phyloP scores from a whole-genome alignment of 1,284 basidiomycete species.

The Peniophora sp. region DNA sequence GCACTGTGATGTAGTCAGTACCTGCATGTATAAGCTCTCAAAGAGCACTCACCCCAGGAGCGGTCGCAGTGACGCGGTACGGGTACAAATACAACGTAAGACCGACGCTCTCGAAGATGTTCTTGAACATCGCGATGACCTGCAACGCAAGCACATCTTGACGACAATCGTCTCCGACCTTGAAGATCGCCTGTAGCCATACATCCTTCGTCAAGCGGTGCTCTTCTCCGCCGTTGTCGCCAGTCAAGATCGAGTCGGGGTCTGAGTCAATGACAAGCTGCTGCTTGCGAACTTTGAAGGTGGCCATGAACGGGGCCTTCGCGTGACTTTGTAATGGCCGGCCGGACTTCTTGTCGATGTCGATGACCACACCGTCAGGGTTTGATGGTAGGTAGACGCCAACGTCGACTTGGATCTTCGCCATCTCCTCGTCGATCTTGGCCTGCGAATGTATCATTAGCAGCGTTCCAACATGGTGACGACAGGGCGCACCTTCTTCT shows the following conservation, averaged over 20 bases:
- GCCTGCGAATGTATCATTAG: conserved; percentile 43
- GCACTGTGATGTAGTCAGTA: conserved; percentile 45
- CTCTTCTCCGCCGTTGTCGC: conserved; percentile 48
- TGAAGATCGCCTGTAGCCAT: conserved; percentile 99
- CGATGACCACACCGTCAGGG: conserved; percentile 92
- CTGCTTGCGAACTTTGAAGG: conserved; percentile 94
- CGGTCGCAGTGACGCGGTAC: conserved; percentile 96
- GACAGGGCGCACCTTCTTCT: conserved; percentile 76
- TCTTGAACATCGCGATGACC: conserved; percentile 99
- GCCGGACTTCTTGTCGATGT: conserved; percentile 95
- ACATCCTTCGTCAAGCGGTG: conserved; percentile 73
- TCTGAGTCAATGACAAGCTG: conserved; percentile 52
- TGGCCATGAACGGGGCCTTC: conserved; percentile 99
- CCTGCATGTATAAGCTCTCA: neutral
- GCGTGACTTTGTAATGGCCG: conserved; percentile 96
- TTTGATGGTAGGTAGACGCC: conserved; percentile 98
- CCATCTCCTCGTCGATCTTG: conserved; percentile 99
- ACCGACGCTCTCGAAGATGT: conserved; percentile 87
- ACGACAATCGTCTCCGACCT: conserved; percentile 98
- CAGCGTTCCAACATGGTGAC: neutral
- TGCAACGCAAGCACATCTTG: conserved; percentile 97
- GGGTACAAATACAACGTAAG: conserved; percentile 91
- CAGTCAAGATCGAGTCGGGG: conserved; percentile 64
- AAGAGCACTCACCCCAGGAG: conserved; percentile 70
- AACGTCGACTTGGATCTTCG: conserved; percentile 85